Percentiles rank a stretch among this genome's conserved stretches.
Conservation (phyloP, 176 grass and related monocot genomes). For the bread wheat (Triticum aestivum) region IWGSC_CS_RefSeq_v2.1 NC_057808.1:271724629-271725128, state of each 20-base stretch:
- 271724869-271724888: not conserved
- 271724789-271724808: not conserved
- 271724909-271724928: not conserved
- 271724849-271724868: not conserved
- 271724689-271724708: not conserved
- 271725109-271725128: no score
- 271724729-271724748: not conserved
- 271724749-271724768: not conserved
- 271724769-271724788: not conserved
- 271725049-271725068: slow-evolving; percentile 75
- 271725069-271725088: slow-evolving; percentile 41
- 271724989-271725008: not conserved
- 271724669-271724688: not conserved
- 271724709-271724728: not conserved
- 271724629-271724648: not conserved
- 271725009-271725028: slow-evolving; percentile 40
- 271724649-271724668: not conserved
- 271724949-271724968: not conserved
- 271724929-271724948: not conserved
- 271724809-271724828: not conserved
- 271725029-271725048: slow-evolving; percentile 93
- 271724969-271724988: not conserved
- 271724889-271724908: not conserved
- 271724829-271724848: not conserved
- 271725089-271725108: no score